Evolutionary conservation across 208 protist genomes (phyloP), one percentile per base, ranked within the genome.

Genomic region (Leptomonas seymouri): DNA sequence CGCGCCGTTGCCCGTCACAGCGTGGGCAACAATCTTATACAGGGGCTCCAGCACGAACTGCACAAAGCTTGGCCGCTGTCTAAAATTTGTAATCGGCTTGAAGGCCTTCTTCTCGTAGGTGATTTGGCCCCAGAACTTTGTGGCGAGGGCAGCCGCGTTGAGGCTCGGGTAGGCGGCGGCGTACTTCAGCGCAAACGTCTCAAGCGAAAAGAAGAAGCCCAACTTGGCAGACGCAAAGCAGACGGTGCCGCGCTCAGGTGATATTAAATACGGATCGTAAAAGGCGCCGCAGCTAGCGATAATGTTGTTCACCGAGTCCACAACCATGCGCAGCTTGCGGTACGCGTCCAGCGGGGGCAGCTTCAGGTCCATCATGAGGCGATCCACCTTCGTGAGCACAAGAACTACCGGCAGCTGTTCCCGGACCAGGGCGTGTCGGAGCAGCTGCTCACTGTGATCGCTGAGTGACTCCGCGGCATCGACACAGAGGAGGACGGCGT

Each of bases 321-420:
- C 91, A n/a, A 97, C 93, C 58, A 98, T 89, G 16, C 84, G 85
- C 21, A 99, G 67, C 83, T 99, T 99, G 51, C 93, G 84, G 76
- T 99, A 99, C n/a, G 98, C 98, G 71, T 99, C 98, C 2, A 82
- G 65, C 16, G 99, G 98, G 6, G 99, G 99, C n/a, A 99, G 87
- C 74, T 99, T 99, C 9, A 99, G 80, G 72, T 99, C 99, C 4
- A 99, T 75, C 11, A 99, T 97, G 34, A 99, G 89, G 14, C 99
- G 90, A 78, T 99, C 99, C 27, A 99, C 59, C 74, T 99, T 99
- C 67, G 97, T 99, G 55, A 99, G 88, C 27, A 99, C 71, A 3
- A 99, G 71, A 20, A 93, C 77, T 18, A 99, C 65, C 5, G 95
- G 84, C 14, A 99, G 46, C 23, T 85, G 62, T 57, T 98, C 87